Percentiles rank a stretch among this genome's conserved stretches.
Evolutionary conservation across 2,329 filamentous ascomycete genomes (phyloP).

Genomic region (Fusarium bulbicola): DNA sequence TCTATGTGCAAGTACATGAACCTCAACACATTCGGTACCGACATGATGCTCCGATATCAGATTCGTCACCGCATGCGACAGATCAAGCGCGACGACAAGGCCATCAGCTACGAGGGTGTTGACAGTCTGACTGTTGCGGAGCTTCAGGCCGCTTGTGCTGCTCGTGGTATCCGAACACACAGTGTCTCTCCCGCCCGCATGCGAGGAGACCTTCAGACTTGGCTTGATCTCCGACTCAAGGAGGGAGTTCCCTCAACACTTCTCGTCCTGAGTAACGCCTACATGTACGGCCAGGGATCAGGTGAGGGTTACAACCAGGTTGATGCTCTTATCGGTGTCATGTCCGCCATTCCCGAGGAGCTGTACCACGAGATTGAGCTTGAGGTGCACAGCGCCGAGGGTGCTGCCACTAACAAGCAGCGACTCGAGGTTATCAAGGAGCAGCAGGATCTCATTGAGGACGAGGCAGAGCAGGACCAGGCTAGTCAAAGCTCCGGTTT

Average conservation of each 20-base stretch:
- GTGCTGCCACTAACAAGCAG: conserved; percentile 98
- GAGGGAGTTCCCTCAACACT: conserved; percentile 97
- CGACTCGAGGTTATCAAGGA: conserved; percentile 97
- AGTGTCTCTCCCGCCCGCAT: conserved; percentile 89
- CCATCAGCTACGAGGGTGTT: conserved; percentile 93
- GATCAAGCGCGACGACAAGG: conserved; percentile 97
- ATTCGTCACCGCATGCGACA: conserved; percentile 98
- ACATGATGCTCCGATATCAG: conserved; percentile 97
- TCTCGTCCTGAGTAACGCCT: conserved; percentile 94
- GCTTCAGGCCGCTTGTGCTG: conserved; percentile 90
- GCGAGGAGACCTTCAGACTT: conserved; percentile 89
- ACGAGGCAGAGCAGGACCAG: conserved; percentile 93
- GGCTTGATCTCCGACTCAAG: conserved; percentile 92
- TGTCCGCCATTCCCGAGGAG: conserved; percentile 96
- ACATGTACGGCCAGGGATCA: conserved; percentile 92
- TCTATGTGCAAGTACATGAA: conserved; percentile 99
- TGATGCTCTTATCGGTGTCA: conserved; percentile 88
- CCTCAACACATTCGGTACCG: conserved; percentile 94
- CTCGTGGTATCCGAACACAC: conserved; percentile 90
- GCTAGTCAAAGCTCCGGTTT: conserved; percentile 79
- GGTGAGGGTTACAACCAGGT: conserved; percentile 91
- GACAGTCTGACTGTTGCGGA: conserved; percentile 93
- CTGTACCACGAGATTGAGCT: conserved; percentile 99
- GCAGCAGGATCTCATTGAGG: conserved; percentile 96
- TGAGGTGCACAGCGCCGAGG: conserved; percentile 95